Evolutionary conservation across 208 protist species (phyloP), one percentile per base, ranked within the genome.

Genomic region (Leptomonas pyrrhocoris): DNA sequence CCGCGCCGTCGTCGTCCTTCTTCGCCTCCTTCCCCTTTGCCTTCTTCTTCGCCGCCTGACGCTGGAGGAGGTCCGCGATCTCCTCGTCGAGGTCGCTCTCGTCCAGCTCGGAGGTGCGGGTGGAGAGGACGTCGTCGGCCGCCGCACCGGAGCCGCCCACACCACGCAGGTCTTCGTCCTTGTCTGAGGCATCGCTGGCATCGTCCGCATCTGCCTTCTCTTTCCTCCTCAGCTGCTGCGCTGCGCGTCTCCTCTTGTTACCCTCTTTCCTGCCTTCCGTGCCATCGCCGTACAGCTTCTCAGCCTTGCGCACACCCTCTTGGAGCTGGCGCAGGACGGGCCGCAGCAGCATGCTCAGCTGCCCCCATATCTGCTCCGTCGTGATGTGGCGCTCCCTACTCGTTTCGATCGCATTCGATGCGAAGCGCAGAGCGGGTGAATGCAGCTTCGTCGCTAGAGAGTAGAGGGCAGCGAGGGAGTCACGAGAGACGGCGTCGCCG

Each of bases 1-100:
- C 79, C 0, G n/a, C 68, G 55, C 50, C 72, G n/a, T 64, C 73
- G 25, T 25, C 55, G 50, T 4, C 72, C 68, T 27, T 70, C 55
- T 60, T 60, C 12, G 3, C 53, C 8, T 5, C 83, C 60, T 81
- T 68, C 46, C 27, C 43, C 62, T 64, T 79, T 49, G 58, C 42
- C 43, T 50, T 50, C 61, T 78, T 76, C 62, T 73, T 71, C 2
- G 51, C 51, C 18, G 38, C 51, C 42, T 67, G 74, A 68, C 74
- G 66, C 42, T 66, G 64, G 46, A 94, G 81, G 15, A 94, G 79
- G 18, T 63, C 50, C 28, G 62, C 74, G 53, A 94, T 94, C 67
- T 94, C 93, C 45, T 94, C 90, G 58, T 96, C 89, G 7, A 95
- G 68, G 60, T 94, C 93, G 73, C 88, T 86, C 70, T 96, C 89